phyloP scores from a whole-genome alignment of 2,329 filamentous ascomycete species.

The Monilinia aucupariae region DNA sequence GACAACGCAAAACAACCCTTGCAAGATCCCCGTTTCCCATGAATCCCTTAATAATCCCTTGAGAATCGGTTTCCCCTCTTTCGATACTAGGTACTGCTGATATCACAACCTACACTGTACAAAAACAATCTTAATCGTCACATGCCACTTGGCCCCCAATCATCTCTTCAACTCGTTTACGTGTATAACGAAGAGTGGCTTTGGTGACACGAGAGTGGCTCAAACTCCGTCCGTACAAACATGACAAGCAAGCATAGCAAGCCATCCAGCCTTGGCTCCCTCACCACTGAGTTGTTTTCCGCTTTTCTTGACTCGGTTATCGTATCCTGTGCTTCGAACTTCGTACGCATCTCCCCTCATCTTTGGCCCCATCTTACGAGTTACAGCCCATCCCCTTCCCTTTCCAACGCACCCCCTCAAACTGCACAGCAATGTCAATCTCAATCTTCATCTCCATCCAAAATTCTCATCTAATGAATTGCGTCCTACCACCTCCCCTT shows the following conservation, averaged over 20 bases:
- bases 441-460: not conserved
- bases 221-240: too few relatives aligned
- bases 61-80: not conserved
- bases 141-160: conserved; percentile 12
- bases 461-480: too few relatives aligned
- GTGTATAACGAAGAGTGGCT: conserved; percentile 1
- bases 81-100: not conserved
- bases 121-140: not conserved
- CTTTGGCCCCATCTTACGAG: too few relatives aligned
- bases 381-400: too few relatives aligned
- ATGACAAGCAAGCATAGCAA: not conserved
- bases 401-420: too few relatives aligned
- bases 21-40: not conserved
- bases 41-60: not conserved
- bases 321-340: not conserved
- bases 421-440: too few relatives aligned
- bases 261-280: not conserved
- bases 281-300: too few relatives aligned
- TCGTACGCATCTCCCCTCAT: too few relatives aligned
- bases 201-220: not conserved
- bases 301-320: not conserved
- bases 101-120: not conserved
- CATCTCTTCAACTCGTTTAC: not conserved
- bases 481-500: too few relatives aligned
- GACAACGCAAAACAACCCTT: not conserved